phyloP scores from a whole-genome alignment of 805 yeast species.

The Wickerhamomyces sydowiorum region DNA sequence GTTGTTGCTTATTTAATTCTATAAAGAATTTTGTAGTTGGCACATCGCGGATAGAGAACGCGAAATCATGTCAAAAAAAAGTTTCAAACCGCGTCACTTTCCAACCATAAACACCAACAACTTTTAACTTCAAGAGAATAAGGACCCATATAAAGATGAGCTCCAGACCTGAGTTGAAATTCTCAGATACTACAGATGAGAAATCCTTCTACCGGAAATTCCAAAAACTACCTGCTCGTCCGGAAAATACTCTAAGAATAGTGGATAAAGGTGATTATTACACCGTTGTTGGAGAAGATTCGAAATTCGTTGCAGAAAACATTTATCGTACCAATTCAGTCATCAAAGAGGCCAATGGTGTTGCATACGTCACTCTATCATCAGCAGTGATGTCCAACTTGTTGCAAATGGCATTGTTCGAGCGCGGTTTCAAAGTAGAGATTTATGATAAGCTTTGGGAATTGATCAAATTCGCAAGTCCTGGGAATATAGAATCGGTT shows the following conservation, averaged over 20 bases:
- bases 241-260: constrained; percentile 53
- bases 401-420: constrained; percentile 60
- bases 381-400: constrained; percentile 65
- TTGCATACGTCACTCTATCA: constrained; percentile 71
- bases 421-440: constrained; percentile 71
- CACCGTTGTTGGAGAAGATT: constrained; percentile 70
- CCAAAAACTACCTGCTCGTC: constrained; percentile 40
- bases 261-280: constrained; percentile 82
- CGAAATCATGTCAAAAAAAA: background rate
- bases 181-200: constrained; percentile 47
- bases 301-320: constrained; percentile 73
- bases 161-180: constrained; percentile 51
- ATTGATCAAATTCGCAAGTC: constrained; percentile 61
- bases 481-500: constrained; percentile 79
- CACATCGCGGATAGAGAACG: no score
- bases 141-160: constrained; percentile 10
- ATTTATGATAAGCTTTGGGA: constrained; percentile 68
- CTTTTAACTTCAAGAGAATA: background rate
- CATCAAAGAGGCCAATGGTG: constrained; percentile 51
- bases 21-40: no score
- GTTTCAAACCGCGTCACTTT: background rate
- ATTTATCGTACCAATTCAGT: constrained; percentile 83
- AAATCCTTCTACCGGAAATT: constrained; percentile 43
- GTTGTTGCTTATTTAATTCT: no score
- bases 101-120: background rate